Base-by-base conservation (phyloP, 2,329 filamentous ascomycete species). In the Colletotrichum noveboracense region DNA sequence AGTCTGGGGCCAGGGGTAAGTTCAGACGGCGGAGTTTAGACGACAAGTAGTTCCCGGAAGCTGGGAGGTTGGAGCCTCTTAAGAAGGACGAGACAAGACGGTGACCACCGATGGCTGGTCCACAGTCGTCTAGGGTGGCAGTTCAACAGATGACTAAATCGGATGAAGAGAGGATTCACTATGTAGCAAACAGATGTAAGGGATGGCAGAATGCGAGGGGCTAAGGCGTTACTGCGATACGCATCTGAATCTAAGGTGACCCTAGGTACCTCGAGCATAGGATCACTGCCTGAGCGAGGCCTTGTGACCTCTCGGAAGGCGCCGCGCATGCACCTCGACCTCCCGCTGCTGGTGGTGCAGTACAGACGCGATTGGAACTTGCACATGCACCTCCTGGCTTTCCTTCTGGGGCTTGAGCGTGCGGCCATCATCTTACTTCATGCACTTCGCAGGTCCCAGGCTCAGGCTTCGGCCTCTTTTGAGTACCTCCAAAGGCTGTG, bases 221-320 rank as follows among this genome's bases (percentile, higher is more conserved):
- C n/a, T 56, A 66, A 28, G 71, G 43, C 43, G n/a, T 52, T 52
- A 52, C 43, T 21, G 43, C n/a, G 43, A 52, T 52, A 21, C 43
- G n/a, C 43, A 21, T 52, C 43, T 52, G 43, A 21, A 52, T 52
- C 43, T 52, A 52, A 21, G 43, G n/a, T 12, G 43, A 21, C 43
- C 43, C 43, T 58, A 21, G 43, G 43, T 21, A 38, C 32, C 36
- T 43, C 5, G 32, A 64, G 32, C 61, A 26, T 38, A 64, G 69
- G 61, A 56, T 62, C 28, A 62, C 73, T 70, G 61, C 69, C 55
- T 56, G 56, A 75, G 71, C 28, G 38, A 61, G 69, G 55, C 48
- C 73, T 61, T 55, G 65, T 75, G 73, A 75, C 69, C 62, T 61
- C 64, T 75, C 69, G 73, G 73, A 75, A 66, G 73, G 69, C 73